phyloP scores from a whole-genome alignment of 495 filamentous ascomycete species.

The Penicillium daleae region DNA sequence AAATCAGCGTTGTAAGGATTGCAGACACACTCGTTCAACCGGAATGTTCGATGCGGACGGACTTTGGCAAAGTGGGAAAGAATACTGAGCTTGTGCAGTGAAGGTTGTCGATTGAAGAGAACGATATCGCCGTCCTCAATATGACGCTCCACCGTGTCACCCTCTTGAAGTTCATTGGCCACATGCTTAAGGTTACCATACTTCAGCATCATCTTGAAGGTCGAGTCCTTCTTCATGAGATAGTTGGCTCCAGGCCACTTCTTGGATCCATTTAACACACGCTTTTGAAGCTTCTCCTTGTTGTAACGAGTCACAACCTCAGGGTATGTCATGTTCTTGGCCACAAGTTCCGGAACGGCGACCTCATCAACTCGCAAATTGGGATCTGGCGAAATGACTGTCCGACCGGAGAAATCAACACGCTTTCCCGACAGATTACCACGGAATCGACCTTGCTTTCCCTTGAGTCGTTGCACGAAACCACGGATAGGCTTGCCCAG shows the following conservation, averaged over 20 bases:
- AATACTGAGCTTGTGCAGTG: constrained; percentile 96
- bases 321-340: constrained; percentile 92
- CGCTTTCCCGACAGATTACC: constrained; percentile 97
- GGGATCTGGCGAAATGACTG: constrained; percentile 96
- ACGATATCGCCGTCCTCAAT: constrained; percentile 96
- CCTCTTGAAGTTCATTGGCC: constrained; percentile 73
- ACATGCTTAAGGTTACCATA: constrained; percentile 68
- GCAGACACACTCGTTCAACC: constrained; percentile 97
- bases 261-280: constrained; percentile 71
- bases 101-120: constrained; percentile 97
- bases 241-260: constrained; percentile 87
- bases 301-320: constrained; percentile 84
- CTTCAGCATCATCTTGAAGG: constrained; percentile 72
- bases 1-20: constrained; percentile 99
- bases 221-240: constrained; percentile 71
- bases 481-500: constrained; percentile 83
- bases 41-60: constrained; percentile 93
- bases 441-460: constrained; percentile 95
- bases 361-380: constrained; percentile 94
- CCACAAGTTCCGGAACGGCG: constrained; percentile 85
- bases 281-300: constrained; percentile 73
- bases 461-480: constrained; percentile 93
- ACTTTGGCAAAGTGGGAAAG: constrained; percentile 92
- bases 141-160: constrained; percentile 92
- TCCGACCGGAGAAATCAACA: constrained; percentile 97